Base-by-base conservation (phyloP, 106 monocot genomes). In the Narthecium ossifragum region DNA sequence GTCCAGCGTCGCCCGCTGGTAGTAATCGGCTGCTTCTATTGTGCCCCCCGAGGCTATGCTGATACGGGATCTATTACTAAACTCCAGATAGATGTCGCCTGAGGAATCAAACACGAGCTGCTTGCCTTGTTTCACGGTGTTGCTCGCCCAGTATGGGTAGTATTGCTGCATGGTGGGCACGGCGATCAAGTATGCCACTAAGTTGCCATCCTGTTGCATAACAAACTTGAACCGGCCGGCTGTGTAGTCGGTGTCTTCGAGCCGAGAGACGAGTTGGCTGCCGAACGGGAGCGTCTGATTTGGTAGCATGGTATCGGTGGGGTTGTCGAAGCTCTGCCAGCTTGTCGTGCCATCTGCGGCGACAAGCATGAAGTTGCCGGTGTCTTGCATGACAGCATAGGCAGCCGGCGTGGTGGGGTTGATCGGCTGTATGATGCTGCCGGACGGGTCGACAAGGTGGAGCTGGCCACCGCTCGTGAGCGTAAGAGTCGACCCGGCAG, bases 1-100 rank as follows among this genome's bases (percentile, higher is more conserved):
- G 46, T 80, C 79, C 2, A 80, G 53, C 8, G 65, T 80, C 7
- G 61, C 74, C 20, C 70, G 28, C 24, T 70, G 74, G 51, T 80
- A 74, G 46, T 17, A 69, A 22, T 52, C 34, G 1, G 18, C 2
- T 4, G 31, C 3, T 1, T 47, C 43, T 0, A 21, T 0, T 6
- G 31, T 3, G 21, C 13, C 53, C 1, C 6, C 12, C 8, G 57
- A 36, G 13, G n/a, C 34, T 34, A 58, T 24, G 34, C 9, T 58
- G 18, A 17, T 34, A 21, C 13, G 18, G n/a, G 31, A 18, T 4
- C 4, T 12, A 2, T 17, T 34, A 5, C 2, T 2, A 5, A 34
- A 9, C 34, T 7, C 0, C 34, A 58, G 15, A 31, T 58, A 34
- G 22, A 58, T 34, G 1, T 2, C 23, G 8, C 57, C 57, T 3